Evolutionary conservation across 768 basidiomycete species (phyloP), one percentile per base, ranked within the genome.

Genomic region (Cystobasidium onofrii): DNA sequence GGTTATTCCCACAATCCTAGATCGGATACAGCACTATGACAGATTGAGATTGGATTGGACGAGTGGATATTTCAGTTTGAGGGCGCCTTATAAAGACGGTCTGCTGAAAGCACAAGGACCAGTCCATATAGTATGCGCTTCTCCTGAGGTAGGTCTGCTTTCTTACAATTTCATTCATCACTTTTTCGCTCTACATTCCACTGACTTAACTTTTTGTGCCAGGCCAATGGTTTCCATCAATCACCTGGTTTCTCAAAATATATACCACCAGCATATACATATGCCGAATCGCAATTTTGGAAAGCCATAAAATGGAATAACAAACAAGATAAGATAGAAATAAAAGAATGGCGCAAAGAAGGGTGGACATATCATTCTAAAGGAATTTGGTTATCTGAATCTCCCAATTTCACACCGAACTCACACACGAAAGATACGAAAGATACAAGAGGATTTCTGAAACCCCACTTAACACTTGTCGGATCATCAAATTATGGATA

Each of bases 331-430:
- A 86, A 87, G 0, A 85, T 99, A 27, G 84, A 87, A 69, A 83
- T 99, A 75, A 85, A 83, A 73, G 95, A 99, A 81, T 99, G 96
- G 96, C 86, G 87, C 79, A 86, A 86, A 76, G 83, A 84, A 27
- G 91, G 89, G 1, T 99, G 96, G 96, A 98, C 96, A 0, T 99
- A 99, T 82, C 96, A 99, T 79, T 91, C 96, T 29, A 99, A 99
- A 85, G 96, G 94, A 95, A 23, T 69, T 20, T 54, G 66, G 44
- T 31, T 44, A 17, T 44, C 44, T 6, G 4, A 27, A 20, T 18
- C 25, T 46, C 18, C n/a, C n/a, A n/a, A n/a, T n/a, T n/a, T n/a
- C n/a, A n/a, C 25, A 46, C 18, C 20, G 31, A 4, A 4, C 4
- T 34, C 18, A 41, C 7, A 31, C 62, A 41, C 9, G 33, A 9